phyloP scores from a whole-genome alignment of 768 basidiomycete genomes.

The Kwoniella dendrophila region DNA sequence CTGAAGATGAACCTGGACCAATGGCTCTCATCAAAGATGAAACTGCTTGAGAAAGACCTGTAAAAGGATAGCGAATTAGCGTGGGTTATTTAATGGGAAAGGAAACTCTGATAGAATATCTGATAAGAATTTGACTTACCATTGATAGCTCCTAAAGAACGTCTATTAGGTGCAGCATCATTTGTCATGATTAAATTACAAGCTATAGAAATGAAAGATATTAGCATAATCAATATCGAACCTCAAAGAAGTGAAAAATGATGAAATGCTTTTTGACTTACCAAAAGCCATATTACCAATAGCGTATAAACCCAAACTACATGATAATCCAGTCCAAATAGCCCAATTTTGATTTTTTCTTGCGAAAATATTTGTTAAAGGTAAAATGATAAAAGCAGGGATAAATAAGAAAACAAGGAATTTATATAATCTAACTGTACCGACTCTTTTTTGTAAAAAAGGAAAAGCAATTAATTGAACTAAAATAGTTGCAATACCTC shows the following conservation, averaged over 20 bases:
- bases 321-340: slow-evolving; percentile 36
- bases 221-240: not conserved
- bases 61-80: not conserved
- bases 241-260: too few species aligned
- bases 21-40: slow-evolving; percentile 38
- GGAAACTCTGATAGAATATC: not conserved
- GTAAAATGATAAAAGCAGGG: slow-evolving; percentile 34
- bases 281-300: slow-evolving; percentile 41
- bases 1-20: slow-evolving; percentile 39
- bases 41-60: slow-evolving; percentile 42
- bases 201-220: slow-evolving; percentile 15
- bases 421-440: slow-evolving; percentile 35
- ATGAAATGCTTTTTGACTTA: slow-evolving; percentile 15
- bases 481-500: slow-evolving; percentile 34
- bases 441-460: slow-evolving; percentile 30
- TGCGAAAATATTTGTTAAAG: slow-evolving; percentile 37
- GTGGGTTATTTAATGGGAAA: not conserved
- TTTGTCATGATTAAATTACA: slow-evolving; percentile 48
- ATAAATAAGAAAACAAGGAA: slow-evolving; percentile 37
- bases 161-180: slow-evolving; percentile 37
- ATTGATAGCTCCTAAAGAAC: slow-evolving; percentile 41
- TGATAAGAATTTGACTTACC: too few species aligned
- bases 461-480: slow-evolving; percentile 44
- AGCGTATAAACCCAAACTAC: slow-evolving; percentile 24
- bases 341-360: slow-evolving; percentile 16